A percentile compares a stretch with the other conserved stretches of the same genome.
These are phyloP conservation scores for Cicer arietinum DNA, from an alignment of 306 rosid genomes.

Conservation along the genomic window DNA sequence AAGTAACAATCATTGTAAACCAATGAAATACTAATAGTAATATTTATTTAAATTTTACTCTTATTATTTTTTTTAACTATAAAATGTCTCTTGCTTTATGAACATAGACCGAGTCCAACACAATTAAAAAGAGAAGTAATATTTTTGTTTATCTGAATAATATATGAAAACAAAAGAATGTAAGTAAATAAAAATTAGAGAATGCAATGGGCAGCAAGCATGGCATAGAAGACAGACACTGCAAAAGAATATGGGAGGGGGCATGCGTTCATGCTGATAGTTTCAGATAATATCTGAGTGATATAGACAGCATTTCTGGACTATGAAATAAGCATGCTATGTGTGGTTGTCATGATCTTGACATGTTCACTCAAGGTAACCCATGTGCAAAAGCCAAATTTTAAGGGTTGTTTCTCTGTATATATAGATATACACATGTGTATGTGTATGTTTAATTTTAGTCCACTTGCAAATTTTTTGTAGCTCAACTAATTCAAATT, in stretches of 20 bases:
- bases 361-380: constrained; percentile 47
- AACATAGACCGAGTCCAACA: no score
- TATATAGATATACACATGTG: constrained; percentile 10
- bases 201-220: background rate
- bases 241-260: constrained; percentile 48
- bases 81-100: no score
- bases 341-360: constrained; percentile 65
- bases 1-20: no score
- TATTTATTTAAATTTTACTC: no score
- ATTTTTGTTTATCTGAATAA: background rate
- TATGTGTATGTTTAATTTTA: constrained; percentile 9
- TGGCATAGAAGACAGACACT: constrained; percentile 28
- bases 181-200: constrained; percentile 21
- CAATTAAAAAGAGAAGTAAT: no score
- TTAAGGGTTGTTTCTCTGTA: constrained; percentile 54
- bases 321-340: constrained; percentile 51
- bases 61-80: no score
- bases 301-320: constrained; percentile 60
- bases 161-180: background rate
- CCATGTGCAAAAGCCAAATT: constrained; percentile 92
- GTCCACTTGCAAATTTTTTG: constrained; percentile 9
- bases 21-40: no score
- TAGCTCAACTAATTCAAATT: constrained; percentile 27
- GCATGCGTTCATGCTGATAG: constrained; percentile 50
- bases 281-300: constrained; percentile 60